Conservation (phyloP, 192 early-diverging fungal species). For the Linnemannia elongata region DNA sequence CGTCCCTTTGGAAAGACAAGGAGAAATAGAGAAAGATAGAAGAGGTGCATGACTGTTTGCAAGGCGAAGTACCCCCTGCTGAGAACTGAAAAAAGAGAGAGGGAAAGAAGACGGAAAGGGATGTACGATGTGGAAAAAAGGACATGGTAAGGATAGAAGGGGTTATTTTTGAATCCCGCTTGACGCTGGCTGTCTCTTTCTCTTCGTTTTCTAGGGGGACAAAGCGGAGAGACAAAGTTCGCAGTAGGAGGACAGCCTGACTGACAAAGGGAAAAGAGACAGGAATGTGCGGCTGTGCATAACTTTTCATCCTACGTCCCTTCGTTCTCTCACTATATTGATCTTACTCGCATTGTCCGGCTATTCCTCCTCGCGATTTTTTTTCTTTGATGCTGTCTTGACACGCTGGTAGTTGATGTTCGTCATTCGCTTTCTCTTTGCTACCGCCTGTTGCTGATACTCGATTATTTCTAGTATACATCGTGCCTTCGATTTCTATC, state of each 20-base stretch:
- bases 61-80: background rate
- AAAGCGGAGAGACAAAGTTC: background rate
- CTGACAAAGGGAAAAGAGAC: too few relatives aligned
- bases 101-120: too few relatives aligned
- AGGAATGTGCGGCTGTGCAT: too few relatives aligned
- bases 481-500: too few relatives aligned
- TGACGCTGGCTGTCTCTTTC: background rate
- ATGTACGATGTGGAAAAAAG: background rate
- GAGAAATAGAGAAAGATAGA: too few relatives aligned
- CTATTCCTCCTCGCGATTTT: too few relatives aligned
- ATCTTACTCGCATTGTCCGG: background rate
- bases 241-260: background rate
- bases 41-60: background rate
- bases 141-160: background rate
- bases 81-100: background rate
- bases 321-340: background rate
- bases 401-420: too few relatives aligned
- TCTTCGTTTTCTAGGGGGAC: background rate
- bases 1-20: background rate
- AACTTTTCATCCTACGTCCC: background rate
- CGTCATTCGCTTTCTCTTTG: too few relatives aligned
- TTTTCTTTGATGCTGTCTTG: too few relatives aligned
- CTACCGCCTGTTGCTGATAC: too few relatives aligned
- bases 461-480: too few relatives aligned
- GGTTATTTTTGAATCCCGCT: background rate